Percentiles rank a stretch among this genome's conserved stretches.
Conservation (phyloP, 805 yeast genomes). For the Nakazawaea laoshanensis region DNA sequence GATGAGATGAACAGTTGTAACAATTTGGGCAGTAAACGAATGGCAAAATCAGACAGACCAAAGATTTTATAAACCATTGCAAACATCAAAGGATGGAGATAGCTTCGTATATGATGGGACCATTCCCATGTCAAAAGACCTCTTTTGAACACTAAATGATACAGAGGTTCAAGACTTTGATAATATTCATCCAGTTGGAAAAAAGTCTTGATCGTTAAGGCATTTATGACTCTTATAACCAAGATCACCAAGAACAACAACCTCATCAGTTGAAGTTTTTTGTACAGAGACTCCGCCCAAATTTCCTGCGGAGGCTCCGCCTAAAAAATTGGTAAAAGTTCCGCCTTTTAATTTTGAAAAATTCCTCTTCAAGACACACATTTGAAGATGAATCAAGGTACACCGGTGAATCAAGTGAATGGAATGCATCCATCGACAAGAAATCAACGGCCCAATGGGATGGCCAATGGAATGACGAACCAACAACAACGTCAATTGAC, state of each 20-base stretch:
- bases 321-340: too few species aligned
- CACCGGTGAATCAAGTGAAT: constrained; percentile 9
- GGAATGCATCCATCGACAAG: constrained; percentile 4
- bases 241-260: constrained; percentile 4
- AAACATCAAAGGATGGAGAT: constrained; percentile 71
- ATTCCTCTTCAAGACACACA: too few species aligned
- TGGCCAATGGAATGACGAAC: constrained; percentile 15
- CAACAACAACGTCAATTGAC: constrained; percentile 31
- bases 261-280: too few species aligned
- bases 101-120: constrained; percentile 65
- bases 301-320: too few species aligned
- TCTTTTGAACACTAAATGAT: constrained; percentile 58
- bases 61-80: constrained; percentile 32
- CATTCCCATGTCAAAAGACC: constrained; percentile 96
- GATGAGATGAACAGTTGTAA: constrained; percentile 65
- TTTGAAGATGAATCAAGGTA: constrained; percentile 10
- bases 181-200: constrained; percentile 96
- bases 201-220: constrained; percentile 58
- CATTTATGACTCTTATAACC: constrained; percentile 30
- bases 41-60: constrained; percentile 26
- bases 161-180: constrained; percentile 93
- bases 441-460: constrained; percentile 8
- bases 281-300: too few species aligned
- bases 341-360: too few species aligned
- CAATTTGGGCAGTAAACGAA: constrained; percentile 52